Evolutionary conservation across 176 grass and related monocot genomes (phyloP).

Genomic region (bread wheat (Triticum aestivum)): IWGSC_CS_RefSeq_v2.1 NC_057800.1:468560949-468561448

Average conservation of each 20-base stretch:
- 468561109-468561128: conserved; percentile 64
- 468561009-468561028: conserved; percentile 64
- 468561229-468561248: conserved; percentile 56
- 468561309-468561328: conserved; percentile 74
- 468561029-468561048: conserved; percentile 64
- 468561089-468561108: conserved; percentile 62
- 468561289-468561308: conserved; percentile 81
- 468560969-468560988: conserved; percentile 80
- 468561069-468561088: conserved; percentile 72
- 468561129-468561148: conserved; percentile 55
- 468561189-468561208: conserved; percentile 85
- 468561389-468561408: conserved; percentile 70
- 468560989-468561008: conserved; percentile 56
- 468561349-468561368: conserved; percentile 44
- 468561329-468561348: conserved; percentile 61
- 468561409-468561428: conserved; percentile 63
- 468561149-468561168: conserved; percentile 44
- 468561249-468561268: conserved; percentile 66
- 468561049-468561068: conserved; percentile 45
- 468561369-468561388: conserved; percentile 52
- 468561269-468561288: conserved; percentile 60
- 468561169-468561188: conserved; percentile 55
- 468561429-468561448: conserved; percentile 59
- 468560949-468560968: conserved; percentile 65
- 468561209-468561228: conserved; percentile 71